Percentiles rank a stretch among this genome's conserved stretches.
phyloP scores from a whole-genome alignment of 352 stramenopile genomes.

The Pythium aquatile region DNA sequence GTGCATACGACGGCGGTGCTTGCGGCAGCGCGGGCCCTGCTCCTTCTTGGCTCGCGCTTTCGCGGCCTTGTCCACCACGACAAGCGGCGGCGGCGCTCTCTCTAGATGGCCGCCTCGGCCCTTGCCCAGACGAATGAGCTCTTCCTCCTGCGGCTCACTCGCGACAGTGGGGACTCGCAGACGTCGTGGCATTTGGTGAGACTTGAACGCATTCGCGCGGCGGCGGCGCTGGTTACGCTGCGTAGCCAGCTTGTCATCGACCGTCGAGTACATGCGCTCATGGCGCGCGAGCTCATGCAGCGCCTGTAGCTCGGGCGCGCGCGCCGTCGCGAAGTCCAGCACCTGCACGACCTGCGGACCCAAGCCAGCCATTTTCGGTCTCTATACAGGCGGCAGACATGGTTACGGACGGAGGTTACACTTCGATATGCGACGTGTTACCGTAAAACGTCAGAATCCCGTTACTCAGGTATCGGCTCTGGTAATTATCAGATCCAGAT shows the following conservation, averaged over 20 bases:
- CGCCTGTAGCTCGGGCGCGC: conserved; percentile 71
- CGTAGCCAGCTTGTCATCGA: conserved; percentile 45
- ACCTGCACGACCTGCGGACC: conserved; percentile 71
- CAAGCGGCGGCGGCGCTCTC: neutral
- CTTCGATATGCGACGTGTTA: neutral
- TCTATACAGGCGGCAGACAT: neutral
- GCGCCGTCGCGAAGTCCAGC: conserved; percentile 71
- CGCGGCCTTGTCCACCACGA: neutral
- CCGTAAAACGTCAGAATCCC: neutral
- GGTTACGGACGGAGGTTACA: conserved; percentile 9
- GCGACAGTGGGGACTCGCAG: conserved; percentile 29
- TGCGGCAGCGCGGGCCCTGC: conserved; percentile 41
- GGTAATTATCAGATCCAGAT: no score
- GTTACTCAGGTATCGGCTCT: neutral
- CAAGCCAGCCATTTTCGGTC: conserved; percentile 34
- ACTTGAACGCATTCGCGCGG: conserved; percentile 80
- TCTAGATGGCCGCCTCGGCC: neutral
- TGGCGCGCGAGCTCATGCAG: conserved; percentile 61
- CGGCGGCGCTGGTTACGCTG: conserved; percentile 69
- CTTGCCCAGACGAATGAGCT: conserved; percentile 26
- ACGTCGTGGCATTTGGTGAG: conserved; percentile 58
- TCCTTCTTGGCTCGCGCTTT: conserved; percentile 13
- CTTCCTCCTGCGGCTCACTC: conserved; percentile 5
- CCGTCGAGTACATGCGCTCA: conserved; percentile 14
- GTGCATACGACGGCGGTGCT: conserved; percentile 59